These are phyloP conservation scores for Hibiscus tridactylites DNA, from an alignment of 345 rosid genomes.

Conservation along the genomic window DNA sequence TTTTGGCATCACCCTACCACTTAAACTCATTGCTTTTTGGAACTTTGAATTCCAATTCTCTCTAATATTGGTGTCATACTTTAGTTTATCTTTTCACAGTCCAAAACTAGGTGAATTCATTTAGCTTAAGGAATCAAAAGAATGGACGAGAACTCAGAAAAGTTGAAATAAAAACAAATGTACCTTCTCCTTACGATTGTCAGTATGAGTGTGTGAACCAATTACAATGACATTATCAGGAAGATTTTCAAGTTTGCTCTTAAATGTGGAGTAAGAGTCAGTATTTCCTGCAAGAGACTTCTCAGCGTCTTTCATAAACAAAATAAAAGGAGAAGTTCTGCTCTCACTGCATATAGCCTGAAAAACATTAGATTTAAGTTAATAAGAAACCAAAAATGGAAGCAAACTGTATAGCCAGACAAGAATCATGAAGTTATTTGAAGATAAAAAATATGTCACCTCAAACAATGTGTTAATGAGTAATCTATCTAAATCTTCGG, in stretches of 20 bases:
- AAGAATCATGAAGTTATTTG: neutral
- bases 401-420: neutral
- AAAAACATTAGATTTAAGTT: slow-evolving; percentile 10
- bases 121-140: neutral
- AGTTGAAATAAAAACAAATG: neutral
- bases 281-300: slow-evolving; percentile 70
- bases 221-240: slow-evolving; percentile 76
- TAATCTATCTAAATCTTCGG: slow-evolving; percentile 54
- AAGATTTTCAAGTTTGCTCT: slow-evolving; percentile 60
- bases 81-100: neutral
- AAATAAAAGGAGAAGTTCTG: slow-evolving; percentile 69
- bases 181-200: slow-evolving; percentile 83
- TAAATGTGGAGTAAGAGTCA: slow-evolving; percentile 52
- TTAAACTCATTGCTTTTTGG: neutral
- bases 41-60: neutral
- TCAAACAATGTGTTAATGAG: slow-evolving; percentile 70
- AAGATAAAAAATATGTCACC: slow-evolving; percentile 34
- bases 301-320: slow-evolving; percentile 90
- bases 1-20: neutral
- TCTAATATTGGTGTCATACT: neutral
- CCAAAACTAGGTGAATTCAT: neutral
- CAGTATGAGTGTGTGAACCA: slow-evolving; percentile 66
- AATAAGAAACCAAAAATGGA: slow-evolving; percentile 12
- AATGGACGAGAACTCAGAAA: neutral
- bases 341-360: slow-evolving; percentile 69